phyloP scores from a whole-genome alignment of 2,329 filamentous ascomycete genomes.

The Xylariaceae sp. region DNA sequence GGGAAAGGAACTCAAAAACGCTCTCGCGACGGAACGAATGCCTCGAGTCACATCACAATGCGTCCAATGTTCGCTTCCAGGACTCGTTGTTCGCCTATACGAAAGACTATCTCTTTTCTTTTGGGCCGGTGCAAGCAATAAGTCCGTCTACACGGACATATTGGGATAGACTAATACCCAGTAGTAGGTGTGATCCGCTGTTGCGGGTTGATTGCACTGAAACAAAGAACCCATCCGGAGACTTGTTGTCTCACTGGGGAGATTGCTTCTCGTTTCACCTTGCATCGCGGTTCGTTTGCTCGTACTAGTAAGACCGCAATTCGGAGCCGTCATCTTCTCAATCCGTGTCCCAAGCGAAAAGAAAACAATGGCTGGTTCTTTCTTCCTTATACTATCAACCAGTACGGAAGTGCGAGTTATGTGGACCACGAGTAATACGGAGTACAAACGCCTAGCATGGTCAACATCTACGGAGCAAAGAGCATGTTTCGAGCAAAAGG shows the following conservation, averaged over 20 bases:
- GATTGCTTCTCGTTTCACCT: conserved; percentile 25
- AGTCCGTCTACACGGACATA: not conserved
- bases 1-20: not conserved
- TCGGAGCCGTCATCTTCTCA: not conserved
- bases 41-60: not conserved
- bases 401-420: too few species aligned
- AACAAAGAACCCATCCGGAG: conserved; percentile 19
- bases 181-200: conserved; percentile 8
- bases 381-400: too few species aligned
- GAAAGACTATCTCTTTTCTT: too few species aligned
- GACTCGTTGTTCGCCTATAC: too few species aligned
- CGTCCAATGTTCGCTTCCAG: too few species aligned
- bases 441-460: too few species aligned
- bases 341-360: not conserved
- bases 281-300: not conserved
- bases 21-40: not conserved
- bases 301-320: not conserved
- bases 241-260: conserved; percentile 15
- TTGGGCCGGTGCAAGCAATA: too few species aligned
- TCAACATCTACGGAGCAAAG: too few species aligned
- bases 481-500: too few species aligned
- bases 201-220: conserved; percentile 13
- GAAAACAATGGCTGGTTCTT: not conserved
- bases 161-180: not conserved
- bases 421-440: too few species aligned